phyloP scores from a whole-genome alignment of 2,329 filamentous ascomycete species.

The Cladophialophora exuberans region DNA sequence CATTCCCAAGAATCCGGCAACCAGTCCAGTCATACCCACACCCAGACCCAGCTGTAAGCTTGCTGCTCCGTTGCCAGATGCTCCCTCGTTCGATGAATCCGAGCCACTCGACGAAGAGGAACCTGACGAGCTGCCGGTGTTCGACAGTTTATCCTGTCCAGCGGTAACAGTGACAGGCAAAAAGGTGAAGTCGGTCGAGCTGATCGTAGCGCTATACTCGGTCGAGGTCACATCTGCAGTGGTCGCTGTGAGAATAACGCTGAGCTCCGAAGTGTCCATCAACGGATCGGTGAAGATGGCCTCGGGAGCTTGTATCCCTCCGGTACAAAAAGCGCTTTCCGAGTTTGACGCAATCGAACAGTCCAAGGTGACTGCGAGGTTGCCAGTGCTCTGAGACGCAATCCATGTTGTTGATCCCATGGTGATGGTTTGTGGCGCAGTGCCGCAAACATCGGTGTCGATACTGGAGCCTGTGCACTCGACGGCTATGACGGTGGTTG shows the following conservation, averaged over 20 bases:
- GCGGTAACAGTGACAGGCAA: constrained; percentile 7
- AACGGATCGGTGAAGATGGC: constrained; percentile 3
- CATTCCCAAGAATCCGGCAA: background rate
- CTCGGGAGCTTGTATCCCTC: background rate
- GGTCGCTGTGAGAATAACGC: constrained; percentile 2
- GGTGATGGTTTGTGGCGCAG: constrained; percentile 1
- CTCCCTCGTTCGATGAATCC: background rate
- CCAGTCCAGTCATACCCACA: background rate
- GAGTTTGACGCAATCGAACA: constrained; percentile 6
- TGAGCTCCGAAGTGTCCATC: background rate
- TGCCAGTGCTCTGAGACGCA: background rate
- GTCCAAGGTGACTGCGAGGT: background rate
- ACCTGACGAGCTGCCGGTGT: background rate
- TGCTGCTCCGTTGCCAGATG: background rate
- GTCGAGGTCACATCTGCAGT: background rate
- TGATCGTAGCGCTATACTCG: background rate
- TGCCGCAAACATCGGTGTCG: background rate
- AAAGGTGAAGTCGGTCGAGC: constrained; percentile 2
- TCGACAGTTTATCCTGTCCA: constrained; percentile 3
- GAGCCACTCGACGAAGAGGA: background rate
- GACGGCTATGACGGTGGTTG: constrained; percentile 1
- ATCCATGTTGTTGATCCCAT: constrained; percentile 2
- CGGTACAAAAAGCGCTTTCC: background rate
- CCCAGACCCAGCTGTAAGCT: background rate
- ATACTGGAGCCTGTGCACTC: constrained; percentile 1